phyloP scores from a whole-genome alignment of 495 filamentous ascomycete genomes.

The Penicillium canescens region DNA sequence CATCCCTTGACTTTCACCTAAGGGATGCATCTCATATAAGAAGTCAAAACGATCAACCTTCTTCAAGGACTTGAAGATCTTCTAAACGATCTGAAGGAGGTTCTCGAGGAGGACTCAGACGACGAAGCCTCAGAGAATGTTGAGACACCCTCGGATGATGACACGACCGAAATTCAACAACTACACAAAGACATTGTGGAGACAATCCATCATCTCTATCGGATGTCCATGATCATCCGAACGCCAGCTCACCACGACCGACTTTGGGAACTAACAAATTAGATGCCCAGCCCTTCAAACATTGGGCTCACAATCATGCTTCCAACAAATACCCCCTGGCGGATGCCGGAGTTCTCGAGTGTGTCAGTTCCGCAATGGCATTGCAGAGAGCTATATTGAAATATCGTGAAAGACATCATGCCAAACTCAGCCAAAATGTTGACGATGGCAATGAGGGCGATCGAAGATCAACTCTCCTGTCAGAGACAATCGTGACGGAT shows the following conservation, averaged over 20 bases:
- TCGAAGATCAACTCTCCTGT: no score
- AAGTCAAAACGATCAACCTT: slow-evolving; percentile 21
- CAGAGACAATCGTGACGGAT: no score
- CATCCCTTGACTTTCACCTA: slow-evolving; percentile 48
- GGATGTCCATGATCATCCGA: neutral
- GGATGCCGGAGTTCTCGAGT: slow-evolving; percentile 4
- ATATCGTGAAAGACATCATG: slow-evolving; percentile 20
- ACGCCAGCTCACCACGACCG: neutral
- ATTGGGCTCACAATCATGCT: slow-evolving; percentile 4
- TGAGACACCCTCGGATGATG: no score
- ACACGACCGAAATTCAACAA: neutral
- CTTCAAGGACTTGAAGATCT: neutral
- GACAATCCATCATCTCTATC: neutral
- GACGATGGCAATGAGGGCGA: neutral
- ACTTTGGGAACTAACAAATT: neutral
- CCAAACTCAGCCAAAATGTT: slow-evolving; percentile 15
- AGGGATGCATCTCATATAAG: slow-evolving; percentile 48
- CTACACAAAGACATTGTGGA: neutral
- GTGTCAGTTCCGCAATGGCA: slow-evolving; percentile 3
- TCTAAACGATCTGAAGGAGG: neutral
- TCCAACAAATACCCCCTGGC: slow-evolving; percentile 9
- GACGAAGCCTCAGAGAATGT: neutral
- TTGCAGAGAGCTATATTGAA: slow-evolving; percentile 12
- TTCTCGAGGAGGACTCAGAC: neutral
- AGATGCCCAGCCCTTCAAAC: neutral